Evolutionary conservation across 306 rosid genomes (phyloP).

Genomic region (Luffa acutangula): DNA sequence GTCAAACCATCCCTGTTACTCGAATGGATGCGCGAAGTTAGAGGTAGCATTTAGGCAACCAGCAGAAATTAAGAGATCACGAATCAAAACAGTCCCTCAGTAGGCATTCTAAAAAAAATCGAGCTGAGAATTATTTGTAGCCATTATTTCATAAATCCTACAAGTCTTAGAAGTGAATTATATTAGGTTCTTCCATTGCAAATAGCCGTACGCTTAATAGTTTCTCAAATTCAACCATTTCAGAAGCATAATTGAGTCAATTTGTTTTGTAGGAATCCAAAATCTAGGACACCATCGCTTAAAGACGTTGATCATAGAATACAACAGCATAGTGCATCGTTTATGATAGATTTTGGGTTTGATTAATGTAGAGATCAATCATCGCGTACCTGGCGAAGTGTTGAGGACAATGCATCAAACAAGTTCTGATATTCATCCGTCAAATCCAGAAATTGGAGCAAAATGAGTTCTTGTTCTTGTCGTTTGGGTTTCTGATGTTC

Average conservation of each 20-base stretch:
- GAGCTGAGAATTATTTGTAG: background rate
- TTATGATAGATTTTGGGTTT: background rate
- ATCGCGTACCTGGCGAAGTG: constrained; percentile 54
- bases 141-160: background rate
- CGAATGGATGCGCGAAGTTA: background rate
- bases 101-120: background rate
- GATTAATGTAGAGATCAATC: background rate
- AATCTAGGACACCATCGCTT: background rate
- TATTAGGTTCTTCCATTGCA: background rate
- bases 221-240: background rate
- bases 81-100: background rate
- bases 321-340: background rate
- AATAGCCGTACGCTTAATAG: background rate
- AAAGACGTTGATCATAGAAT: background rate
- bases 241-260: background rate
- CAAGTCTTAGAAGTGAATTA: background rate
- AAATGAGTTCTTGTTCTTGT: constrained; percentile 1
- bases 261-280: background rate
- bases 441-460: constrained; percentile 63
- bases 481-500: background rate
- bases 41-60: background rate
- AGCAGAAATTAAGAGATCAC: background rate
- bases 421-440: constrained; percentile 41
- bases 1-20: constrained; percentile 77
- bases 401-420: constrained; percentile 40